Evolutionary conservation across 768 basidiomycete species (phyloP), one percentile per base, ranked within the genome.

Genomic region (Pleurotus citrinopileatus): DNA sequence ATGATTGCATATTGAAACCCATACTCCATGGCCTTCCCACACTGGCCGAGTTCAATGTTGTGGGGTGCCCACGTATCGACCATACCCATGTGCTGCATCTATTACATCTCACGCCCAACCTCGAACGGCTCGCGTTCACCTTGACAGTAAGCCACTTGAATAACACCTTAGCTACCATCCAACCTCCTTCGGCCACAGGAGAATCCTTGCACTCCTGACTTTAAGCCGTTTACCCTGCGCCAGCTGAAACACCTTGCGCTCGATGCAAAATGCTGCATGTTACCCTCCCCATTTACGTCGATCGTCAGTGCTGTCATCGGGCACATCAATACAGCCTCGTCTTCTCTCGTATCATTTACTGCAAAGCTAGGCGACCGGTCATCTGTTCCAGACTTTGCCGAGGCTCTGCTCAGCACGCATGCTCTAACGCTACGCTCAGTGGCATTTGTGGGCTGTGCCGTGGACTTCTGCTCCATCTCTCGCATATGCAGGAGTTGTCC

Each of bases 121-220:
- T 91, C 9, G 79, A 81, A 58, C 82, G 75, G 53, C 70, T 91
- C 0, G 83, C 86, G 1, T 70, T 89, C 25, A 82, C 83, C 13
- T 74, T 78, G 40, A 76, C 77, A 55, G 87, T 89, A 54, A 55
- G 83, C 66, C 9, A 9, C 25, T 27, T 17, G 5, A 46, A 12
- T 44, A 53, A 27, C 48, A 25, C 28, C 45, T 52, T 55, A 43
- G 29, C 26, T 8, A 37, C 28, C 57, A 19, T 32, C 20, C 53
- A 17, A 27, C 50, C 54, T 52, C 53, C 40, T 40, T 8, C 43
- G n/a, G 38, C 53, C 3, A 23, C 58, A 76, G 78, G 78, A 80
- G 57, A 65, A 61, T 27, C 62, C 66, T 10, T 61, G 64, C 27
- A 57, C 70, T 13, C 54, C 70, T 20, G 29, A 56, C 54, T 48